Conservation (phyloP, 2,329 filamentous ascomycete genomes). For the Neodidymelliopsis sp. region DNA sequence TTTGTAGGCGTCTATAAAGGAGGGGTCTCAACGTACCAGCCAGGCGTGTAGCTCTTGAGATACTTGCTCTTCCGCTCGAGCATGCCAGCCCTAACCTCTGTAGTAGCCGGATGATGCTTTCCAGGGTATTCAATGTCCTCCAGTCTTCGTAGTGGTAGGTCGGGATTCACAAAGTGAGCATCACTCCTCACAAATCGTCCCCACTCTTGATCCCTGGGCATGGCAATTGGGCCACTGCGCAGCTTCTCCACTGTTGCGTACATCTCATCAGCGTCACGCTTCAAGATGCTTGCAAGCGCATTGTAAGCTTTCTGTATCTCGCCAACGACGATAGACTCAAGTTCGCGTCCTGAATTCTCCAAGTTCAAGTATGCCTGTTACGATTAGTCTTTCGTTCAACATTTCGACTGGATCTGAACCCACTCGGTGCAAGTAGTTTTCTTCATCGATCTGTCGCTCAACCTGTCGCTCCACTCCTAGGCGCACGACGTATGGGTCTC, state of each 20-base stretch:
- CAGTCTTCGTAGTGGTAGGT: conserved; percentile 76
- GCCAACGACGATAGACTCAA: conserved; percentile 94
- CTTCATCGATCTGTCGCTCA: conserved; percentile 92
- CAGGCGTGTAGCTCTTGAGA: conserved; percentile 93
- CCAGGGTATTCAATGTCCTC: conserved; percentile 92
- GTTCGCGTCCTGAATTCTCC: conserved; percentile 90
- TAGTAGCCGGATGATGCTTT: conserved; percentile 80
- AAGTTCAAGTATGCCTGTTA: conserved; percentile 88
- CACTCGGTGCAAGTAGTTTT: conserved; percentile 94
- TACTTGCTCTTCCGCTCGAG: conserved; percentile 99
- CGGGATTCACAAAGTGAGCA: conserved; percentile 86
- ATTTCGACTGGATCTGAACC: conserved; percentile 38
- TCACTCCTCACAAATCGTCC: conserved; percentile 79
- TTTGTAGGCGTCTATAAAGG: too few species aligned
- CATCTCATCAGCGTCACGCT: conserved; percentile 85
- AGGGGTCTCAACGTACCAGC: conserved; percentile 87
- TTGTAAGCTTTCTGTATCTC: conserved; percentile 99
- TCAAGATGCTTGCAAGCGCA: conserved; percentile 88
- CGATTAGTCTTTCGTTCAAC: conserved; percentile 19
- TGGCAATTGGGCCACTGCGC: conserved; percentile 83
- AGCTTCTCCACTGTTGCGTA: conserved; percentile 82
- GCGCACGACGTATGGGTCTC: conserved; percentile 88
- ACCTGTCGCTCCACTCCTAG: conserved; percentile 88
- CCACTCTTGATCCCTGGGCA: conserved; percentile 96
- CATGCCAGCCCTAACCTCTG: conserved; percentile 88